Base-by-base conservation (phyloP, 2,329 filamentous ascomycete species). In the Pseudocercospora fuligena region DNA sequence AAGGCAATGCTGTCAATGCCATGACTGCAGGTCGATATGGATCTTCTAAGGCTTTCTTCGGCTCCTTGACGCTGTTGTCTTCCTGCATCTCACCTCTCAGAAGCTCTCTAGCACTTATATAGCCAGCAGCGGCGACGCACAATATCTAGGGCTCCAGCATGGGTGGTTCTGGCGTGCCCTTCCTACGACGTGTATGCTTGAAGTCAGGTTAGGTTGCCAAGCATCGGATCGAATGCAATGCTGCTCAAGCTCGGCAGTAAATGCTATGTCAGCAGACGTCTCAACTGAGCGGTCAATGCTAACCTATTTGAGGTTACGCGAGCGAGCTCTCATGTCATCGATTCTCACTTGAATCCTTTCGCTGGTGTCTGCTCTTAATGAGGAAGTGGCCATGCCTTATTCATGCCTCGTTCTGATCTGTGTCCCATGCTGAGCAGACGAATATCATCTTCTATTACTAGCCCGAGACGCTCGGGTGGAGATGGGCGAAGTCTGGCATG, bases 1-100 rank as follows among this genome's bases (percentile, higher is more conserved):
- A 67, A n/a, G 58, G 64, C 11, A 27, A 25, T n/a, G 29, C 36
- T 60, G 40, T 43, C 19, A 62, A 40, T 21, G 64, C 54, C 64
- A 66, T 66, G 21, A 8, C 25, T 27, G 51, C 23, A 25, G 14
- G 8, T 11, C 5, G 51, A n/a, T 8, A 1, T 14, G 9, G 12
- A n/a, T 54, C 23, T 54, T 27, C 21, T 14, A 2, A 11, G 6
- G 1, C 7, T 25, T 49, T 21, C 8, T 11, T 25, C 9, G 46
- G 19, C 5, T 14, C 12, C 4, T 49, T 49, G n/a, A 3, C 8
- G 46, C 11, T 49, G 5, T 49, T 25, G 9, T 21, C 12, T 25
- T 49, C 8, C n/a, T 49, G 19, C 23, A 49, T 49, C 21, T 36
- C 16, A 36, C n/a, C 46, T 49, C 46, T 49, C 46, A 21, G n/a